Conservation (phyloP, 1,284 basidiomycete species). For the Mycosarcoma maydis region DNA sequence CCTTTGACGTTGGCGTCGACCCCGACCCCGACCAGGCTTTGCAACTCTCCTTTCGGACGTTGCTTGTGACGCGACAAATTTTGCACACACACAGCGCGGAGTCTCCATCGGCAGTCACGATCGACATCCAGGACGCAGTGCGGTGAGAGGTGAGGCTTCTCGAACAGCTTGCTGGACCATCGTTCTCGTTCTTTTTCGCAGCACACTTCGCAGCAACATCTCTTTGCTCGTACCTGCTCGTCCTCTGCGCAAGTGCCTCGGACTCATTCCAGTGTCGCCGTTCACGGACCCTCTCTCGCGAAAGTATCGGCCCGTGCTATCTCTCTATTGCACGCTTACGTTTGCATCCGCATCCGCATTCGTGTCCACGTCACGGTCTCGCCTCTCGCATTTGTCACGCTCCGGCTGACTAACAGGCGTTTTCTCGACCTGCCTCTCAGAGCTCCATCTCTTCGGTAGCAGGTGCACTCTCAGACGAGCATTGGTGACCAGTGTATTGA, state of each 20-base stretch:
- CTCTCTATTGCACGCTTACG: neutral
- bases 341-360: neutral
- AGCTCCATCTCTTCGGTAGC: neutral
- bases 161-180: too few species aligned
- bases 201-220: neutral
- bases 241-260: too few species aligned
- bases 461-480: slow-evolving; percentile 1
- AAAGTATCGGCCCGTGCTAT: neutral
- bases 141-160: too few species aligned
- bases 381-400: neutral
- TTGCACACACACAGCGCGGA: too few species aligned
- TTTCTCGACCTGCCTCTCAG: neutral
- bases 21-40: too few species aligned
- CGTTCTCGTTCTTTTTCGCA: too few species aligned
- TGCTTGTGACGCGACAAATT: too few species aligned
- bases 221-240: too few species aligned
- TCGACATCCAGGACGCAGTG: too few species aligned
- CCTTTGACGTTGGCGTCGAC: too few species aligned
- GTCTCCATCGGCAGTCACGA: too few species aligned
- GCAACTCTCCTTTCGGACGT: too few species aligned
- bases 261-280: slow-evolving; percentile 1
- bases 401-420: neutral
- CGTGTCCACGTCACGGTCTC: neutral
- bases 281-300: slow-evolving; percentile 5
- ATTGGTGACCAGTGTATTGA: neutral